Percentiles rank a stretch among this genome's conserved stretches.
Conservation (phyloP, 2,329 filamentous ascomycete species). For the Endoconidiophora laricicola region DNA sequence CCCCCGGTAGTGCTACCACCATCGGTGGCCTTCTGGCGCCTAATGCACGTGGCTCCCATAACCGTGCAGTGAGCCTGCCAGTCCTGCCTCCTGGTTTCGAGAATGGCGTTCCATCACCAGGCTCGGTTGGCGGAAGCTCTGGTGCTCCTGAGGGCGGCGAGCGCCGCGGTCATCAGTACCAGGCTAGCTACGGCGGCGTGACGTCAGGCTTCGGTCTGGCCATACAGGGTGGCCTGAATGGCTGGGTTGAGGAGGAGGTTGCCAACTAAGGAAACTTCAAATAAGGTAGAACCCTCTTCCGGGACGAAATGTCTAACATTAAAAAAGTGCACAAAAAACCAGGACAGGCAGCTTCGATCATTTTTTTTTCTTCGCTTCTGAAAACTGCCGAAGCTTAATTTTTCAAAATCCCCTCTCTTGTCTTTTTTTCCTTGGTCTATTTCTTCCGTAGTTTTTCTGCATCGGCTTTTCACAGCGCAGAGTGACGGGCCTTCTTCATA, state of each 20-base stretch:
- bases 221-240: constrained; percentile 47
- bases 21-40: constrained; percentile 66
- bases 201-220: constrained; percentile 39
- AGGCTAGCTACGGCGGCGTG: constrained; percentile 44
- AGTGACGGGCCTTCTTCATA: constrained; percentile 14
- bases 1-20: constrained; percentile 44
- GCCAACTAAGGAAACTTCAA: constrained; percentile 29
- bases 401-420: too few relatives aligned
- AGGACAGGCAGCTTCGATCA: too few relatives aligned
- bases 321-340: too few relatives aligned
- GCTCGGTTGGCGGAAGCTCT: constrained; percentile 21
- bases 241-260: constrained; percentile 52
- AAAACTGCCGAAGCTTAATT: too few relatives aligned
- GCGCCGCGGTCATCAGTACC: constrained; percentile 49
- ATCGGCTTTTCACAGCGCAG: constrained; percentile 14
- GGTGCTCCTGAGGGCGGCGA: constrained; percentile 27
- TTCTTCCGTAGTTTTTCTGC: constrained; percentile 10
- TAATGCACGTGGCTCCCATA: constrained; percentile 45
- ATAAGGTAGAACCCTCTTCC: not conserved
- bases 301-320: constrained; percentile 1
- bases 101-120: constrained; percentile 36
- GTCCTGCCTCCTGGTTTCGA: constrained; percentile 47
- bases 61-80: constrained; percentile 77
- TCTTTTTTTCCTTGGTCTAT: constrained; percentile 12
- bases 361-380: constrained; percentile 4